Evolutionary conservation across 2,329 filamentous ascomycete species (phyloP).

Genomic region (Botrytis aclada): DNA sequence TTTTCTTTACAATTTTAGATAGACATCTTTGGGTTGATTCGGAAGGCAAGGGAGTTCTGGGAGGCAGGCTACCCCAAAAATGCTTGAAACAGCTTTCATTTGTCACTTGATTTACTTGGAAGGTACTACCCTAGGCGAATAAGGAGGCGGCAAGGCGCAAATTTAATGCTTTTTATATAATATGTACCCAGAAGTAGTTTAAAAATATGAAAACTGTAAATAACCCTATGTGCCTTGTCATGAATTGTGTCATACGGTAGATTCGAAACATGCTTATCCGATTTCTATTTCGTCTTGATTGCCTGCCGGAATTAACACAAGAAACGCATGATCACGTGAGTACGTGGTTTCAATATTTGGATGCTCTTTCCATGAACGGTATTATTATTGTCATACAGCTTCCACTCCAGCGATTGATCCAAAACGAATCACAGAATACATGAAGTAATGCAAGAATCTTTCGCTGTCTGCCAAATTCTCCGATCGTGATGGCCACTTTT

Average conservation of each 20-base stretch:
- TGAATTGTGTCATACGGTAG: background rate
- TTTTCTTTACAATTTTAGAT: conserved; percentile 15
- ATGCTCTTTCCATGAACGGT: background rate
- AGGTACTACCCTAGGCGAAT: background rate
- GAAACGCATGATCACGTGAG: background rate
- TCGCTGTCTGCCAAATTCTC: background rate
- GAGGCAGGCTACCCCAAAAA: conserved; percentile 4
- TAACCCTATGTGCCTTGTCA: background rate
- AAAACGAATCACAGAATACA: background rate
- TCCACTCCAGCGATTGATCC: background rate
- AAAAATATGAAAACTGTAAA: background rate
- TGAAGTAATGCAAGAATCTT: background rate
- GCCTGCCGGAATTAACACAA: background rate
- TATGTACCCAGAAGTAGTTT: background rate
- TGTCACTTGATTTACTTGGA: conserved; percentile 1
- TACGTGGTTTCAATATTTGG: background rate
- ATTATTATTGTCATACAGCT: background rate
- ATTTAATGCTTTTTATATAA: background rate
- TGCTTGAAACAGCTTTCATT: conserved; percentile 14
- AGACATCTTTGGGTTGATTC: conserved; percentile 6
- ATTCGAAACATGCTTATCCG: background rate
- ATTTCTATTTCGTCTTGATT: background rate
- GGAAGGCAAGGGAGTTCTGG: conserved; percentile 9
- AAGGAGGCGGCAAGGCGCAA: conserved; percentile 6
- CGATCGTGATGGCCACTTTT: conserved; percentile 15